Conservation (phyloP, 83 land plant species). For the Thuja plicata region DNA sequence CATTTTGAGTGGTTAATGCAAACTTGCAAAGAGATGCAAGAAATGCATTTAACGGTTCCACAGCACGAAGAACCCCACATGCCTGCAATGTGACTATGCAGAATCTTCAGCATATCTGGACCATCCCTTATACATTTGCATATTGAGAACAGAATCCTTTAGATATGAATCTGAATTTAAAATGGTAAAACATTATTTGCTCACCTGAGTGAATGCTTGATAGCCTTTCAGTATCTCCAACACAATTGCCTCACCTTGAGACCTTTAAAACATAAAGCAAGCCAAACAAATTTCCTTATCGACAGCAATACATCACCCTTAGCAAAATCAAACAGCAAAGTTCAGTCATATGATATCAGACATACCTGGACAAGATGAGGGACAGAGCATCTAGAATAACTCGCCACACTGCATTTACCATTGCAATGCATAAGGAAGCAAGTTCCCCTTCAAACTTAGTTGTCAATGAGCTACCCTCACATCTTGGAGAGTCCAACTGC, state of each 20-base stretch:
- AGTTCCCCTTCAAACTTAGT: conserved; percentile 47
- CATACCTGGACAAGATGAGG: conserved; percentile 77
- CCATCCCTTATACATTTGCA: background rate
- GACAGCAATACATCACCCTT: background rate
- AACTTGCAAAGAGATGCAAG: conserved; percentile 94
- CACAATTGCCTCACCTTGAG: conserved; percentile 95
- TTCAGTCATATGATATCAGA: background rate
- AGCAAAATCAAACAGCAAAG: background rate
- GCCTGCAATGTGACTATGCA: conserved; percentile 52
- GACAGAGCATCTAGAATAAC: conserved; percentile 89
- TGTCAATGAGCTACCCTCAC: conserved; percentile 35
- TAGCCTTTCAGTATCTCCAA: conserved; percentile 93
- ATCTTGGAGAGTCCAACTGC: conserved; percentile 85
- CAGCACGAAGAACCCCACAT: conserved; percentile 90
- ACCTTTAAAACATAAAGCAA: conserved; percentile 38
- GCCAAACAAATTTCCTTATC: background rate
- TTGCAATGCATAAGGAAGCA: conserved; percentile 66
- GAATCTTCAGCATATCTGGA: background rate
- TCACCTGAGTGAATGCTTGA: conserved; percentile 97
- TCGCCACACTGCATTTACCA: conserved; percentile 91
- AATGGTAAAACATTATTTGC: background rate
- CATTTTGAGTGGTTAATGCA: conserved; percentile 67
- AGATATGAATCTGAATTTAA: background rate
- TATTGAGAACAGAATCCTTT: background rate
- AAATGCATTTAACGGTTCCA: conserved; percentile 91